Base-by-base conservation (phyloP, 257 asterid species). In the Pogostemon cablin region DNA sequence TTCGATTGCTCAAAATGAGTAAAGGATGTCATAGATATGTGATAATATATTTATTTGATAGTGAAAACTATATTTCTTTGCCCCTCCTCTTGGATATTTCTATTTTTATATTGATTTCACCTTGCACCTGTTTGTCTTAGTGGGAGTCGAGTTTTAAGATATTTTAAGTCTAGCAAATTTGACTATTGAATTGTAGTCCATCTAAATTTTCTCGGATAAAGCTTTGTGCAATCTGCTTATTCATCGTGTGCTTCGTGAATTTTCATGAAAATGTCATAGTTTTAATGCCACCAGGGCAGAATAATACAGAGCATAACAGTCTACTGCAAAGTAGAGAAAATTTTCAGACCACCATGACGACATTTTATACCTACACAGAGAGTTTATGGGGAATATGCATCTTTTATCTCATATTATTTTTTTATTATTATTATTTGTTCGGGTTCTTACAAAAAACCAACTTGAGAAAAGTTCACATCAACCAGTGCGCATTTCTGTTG, bases 1-100 rank as follows among this genome's bases (percentile, higher is more conserved):
- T 77, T 98, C 89, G 86, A 95, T 95, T 79, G 99, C 99, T 83
- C 81, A 98, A 80, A 95, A 95, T 84, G 99, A 95, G 78, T 98
- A 95, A 82, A 86, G 99, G 80, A 95, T 83, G 7, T 84, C 98
- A 60, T 96, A 95, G 97, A 98, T 89, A 80, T 60, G 40, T 53
- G 75, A 59, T 57, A 12, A 46, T 8, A 55, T 46, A 56, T 62
- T 46, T 71, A 63, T 15, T 71, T 53, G 54, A 46, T 37, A 53
- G 59, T 7, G 10, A 17, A 7, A 55, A 47, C 32, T 60, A 54
- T 58, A 53, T 59, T 54, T 73, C 43, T 1, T 56, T 55, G 46
- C 67, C 15, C 52, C 59, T 65, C 71, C 53, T 61, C 62, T 78
- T 56, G 49, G 32, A 34, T 50, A 20, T 43, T 2, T 10, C 62